phyloP scores from a whole-genome alignment of 2,329 filamentous ascomycete species.

The Harringtonia aguacate region DNA sequence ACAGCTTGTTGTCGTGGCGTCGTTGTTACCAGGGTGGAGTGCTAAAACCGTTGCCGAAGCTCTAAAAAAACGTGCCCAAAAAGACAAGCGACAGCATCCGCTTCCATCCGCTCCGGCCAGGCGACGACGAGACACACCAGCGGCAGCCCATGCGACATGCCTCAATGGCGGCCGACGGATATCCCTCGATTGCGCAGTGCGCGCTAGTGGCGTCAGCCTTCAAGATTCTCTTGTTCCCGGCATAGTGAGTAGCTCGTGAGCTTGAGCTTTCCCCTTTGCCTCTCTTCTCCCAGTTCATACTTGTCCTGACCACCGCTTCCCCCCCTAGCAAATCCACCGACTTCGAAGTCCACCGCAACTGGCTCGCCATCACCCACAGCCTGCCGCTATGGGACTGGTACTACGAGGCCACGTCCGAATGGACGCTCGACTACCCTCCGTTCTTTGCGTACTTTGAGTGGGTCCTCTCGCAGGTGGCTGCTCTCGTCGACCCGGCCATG shows the following conservation, averaged over 20 bases:
- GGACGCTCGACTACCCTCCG: conserved; percentile 97
- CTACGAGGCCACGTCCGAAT: conserved; percentile 95
- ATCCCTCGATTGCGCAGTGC: conserved; percentile 83
- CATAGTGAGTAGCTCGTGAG: conserved; percentile 62
- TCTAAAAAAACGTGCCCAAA: background rate
- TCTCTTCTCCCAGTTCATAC: background rate
- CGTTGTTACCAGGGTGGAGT: too few relatives aligned
- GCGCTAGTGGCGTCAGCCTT: conserved; percentile 77
- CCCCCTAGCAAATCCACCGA: conserved; percentile 83
- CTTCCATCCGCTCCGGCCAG: background rate
- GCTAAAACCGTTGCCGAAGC: too few relatives aligned
- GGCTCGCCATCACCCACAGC: conserved; percentile 91
- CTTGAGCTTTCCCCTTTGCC: background rate
- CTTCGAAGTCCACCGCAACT: conserved; percentile 98
- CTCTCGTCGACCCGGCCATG: conserved; percentile 70
- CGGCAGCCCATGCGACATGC: conserved; percentile 5
- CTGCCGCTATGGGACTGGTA: conserved; percentile 88
- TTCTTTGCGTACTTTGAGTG: conserved; percentile 98
- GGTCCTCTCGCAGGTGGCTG: conserved; percentile 72
- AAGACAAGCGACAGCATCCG: background rate
- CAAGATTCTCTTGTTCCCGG: conserved; percentile 85
- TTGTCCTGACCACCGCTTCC: conserved; percentile 10
- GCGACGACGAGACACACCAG: background rate
- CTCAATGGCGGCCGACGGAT: conserved; percentile 59
- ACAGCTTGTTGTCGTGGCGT: too few relatives aligned